These are phyloP conservation scores for Stylonectria norvegica DNA, from an alignment of 2,329 filamentous ascomycete species.

Conservation along the genomic window DNA sequence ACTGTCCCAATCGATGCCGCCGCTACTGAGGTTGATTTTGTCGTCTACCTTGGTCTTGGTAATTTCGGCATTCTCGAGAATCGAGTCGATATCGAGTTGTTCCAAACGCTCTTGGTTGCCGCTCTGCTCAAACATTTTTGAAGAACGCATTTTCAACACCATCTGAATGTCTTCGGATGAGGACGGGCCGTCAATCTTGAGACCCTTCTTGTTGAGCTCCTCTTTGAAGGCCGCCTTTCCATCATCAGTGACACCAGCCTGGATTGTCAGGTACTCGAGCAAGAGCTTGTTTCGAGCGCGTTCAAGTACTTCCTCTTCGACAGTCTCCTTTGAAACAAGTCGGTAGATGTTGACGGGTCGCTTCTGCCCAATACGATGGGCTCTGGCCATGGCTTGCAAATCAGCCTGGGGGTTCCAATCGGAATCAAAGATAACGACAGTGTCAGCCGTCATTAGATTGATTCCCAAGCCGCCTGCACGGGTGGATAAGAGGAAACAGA, in stretches of 20 bases:
- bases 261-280: slow-evolving; percentile 95
- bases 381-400: slow-evolving; percentile 96
- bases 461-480: slow-evolving; percentile 96
- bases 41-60: slow-evolving; percentile 95
- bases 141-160: slow-evolving; percentile 95
- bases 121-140: slow-evolving; percentile 98
- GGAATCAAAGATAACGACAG: slow-evolving; percentile 95
- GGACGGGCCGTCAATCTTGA: slow-evolving; percentile 74
- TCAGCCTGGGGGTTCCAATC: slow-evolving; percentile 99
- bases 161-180: slow-evolving; percentile 93
- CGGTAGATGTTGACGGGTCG: slow-evolving; percentile 95
- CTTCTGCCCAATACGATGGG: slow-evolving; percentile 95
- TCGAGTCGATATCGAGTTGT: slow-evolving; percentile 95
- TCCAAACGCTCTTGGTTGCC: slow-evolving; percentile 96
- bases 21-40: slow-evolving; percentile 86
- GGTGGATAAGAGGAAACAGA: slow-evolving; percentile 93
- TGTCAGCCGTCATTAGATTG: slow-evolving; percentile 98
- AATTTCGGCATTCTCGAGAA: slow-evolving; percentile 93
- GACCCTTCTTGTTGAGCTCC: slow-evolving; percentile 74
- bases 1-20: slow-evolving; percentile 80
- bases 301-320: slow-evolving; percentile 96
- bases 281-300: slow-evolving; percentile 96
- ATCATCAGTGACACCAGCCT: slow-evolving; percentile 93
- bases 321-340: slow-evolving; percentile 94
- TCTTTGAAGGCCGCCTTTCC: slow-evolving; percentile 74